Evolutionary conservation across 1,284 basidiomycete species (phyloP).

Genomic region (Tilletia setariae): DNA sequence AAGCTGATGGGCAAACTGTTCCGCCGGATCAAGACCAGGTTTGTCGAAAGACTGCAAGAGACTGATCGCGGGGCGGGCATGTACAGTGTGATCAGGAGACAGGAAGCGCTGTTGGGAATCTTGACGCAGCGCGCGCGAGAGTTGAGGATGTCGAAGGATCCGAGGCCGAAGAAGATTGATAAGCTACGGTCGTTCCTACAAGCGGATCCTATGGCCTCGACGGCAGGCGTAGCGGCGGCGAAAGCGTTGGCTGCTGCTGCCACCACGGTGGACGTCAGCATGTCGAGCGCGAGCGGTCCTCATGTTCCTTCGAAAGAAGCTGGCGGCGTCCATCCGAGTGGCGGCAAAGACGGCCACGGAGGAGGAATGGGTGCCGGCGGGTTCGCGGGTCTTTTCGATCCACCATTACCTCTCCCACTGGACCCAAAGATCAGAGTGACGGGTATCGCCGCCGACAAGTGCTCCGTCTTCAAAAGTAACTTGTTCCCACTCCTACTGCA

Average conservation of each 20-base stretch:
- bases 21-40: conserved; percentile 79
- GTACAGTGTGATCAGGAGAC: conserved; percentile 60
- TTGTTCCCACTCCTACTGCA: conserved; percentile 86
- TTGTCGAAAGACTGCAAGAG: conserved; percentile 79
- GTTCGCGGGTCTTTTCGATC: conserved; percentile 41
- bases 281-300: no score
- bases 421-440: conserved; percentile 77
- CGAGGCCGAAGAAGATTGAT: conserved; percentile 94
- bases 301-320: conserved; percentile 44
- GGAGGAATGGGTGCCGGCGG: conserved; percentile 58
- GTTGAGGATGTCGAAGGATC: conserved; percentile 82
- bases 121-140: conserved; percentile 81
- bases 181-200: conserved; percentile 74
- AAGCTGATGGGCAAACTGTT: conserved; percentile 85
- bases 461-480: conserved; percentile 95
- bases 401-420: conserved; percentile 66
- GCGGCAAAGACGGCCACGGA: no score
- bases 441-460: conserved; percentile 84
- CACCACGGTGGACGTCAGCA: no score
- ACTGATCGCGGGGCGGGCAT: conserved; percentile 21
- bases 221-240: no score
- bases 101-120: conserved; percentile 70
- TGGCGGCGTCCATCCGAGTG: no score
- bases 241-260: no score
- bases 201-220: no score